phyloP scores from a whole-genome alignment of 352 stramenopile species.

The Phytopythium helicoides region DNA sequence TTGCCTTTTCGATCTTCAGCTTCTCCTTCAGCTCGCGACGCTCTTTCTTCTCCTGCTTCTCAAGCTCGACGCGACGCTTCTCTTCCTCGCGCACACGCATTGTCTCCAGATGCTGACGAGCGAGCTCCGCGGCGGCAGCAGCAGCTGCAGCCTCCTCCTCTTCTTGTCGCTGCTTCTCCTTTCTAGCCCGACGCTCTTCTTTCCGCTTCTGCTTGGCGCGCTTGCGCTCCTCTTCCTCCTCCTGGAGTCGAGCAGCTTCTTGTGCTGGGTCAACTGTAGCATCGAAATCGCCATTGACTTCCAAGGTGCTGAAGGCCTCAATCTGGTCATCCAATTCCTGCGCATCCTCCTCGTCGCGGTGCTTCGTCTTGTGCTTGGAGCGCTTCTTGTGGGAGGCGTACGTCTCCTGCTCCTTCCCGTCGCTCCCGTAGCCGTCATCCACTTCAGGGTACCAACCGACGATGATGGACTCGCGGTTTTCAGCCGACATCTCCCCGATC shows the following conservation, averaged over 20 bases:
- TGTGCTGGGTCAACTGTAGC: background rate
- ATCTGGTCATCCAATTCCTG: constrained; percentile 13
- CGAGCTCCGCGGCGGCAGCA: constrained; percentile 32
- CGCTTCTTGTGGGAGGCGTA: constrained; percentile 28
- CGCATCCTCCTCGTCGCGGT: constrained; percentile 11
- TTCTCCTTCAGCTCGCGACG: constrained; percentile 37
- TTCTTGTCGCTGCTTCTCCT: constrained; percentile 27
- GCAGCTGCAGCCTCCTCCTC: constrained; percentile 35
- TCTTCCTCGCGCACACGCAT: constrained; percentile 37
- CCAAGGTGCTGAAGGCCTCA: background rate
- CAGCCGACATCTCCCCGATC: background rate
- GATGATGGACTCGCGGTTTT: constrained; percentile 5
- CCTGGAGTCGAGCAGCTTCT: constrained; percentile 3
- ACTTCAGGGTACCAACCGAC: background rate
- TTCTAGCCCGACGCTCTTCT: constrained; percentile 38
- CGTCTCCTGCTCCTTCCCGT: constrained; percentile 9
- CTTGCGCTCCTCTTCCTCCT: constrained; percentile 25
- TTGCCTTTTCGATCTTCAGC: constrained; percentile 33
- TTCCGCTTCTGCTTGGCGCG: constrained; percentile 33
- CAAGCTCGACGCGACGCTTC: constrained; percentile 31
- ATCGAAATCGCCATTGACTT: no score
- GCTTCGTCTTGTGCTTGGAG: constrained; percentile 22
- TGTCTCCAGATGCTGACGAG: constrained; percentile 31
- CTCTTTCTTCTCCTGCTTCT: constrained; percentile 42
- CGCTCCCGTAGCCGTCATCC: constrained; percentile 15